These are phyloP conservation scores for Lumnitzera racemosa DNA, from an alignment of 345 rosid genomes.

Conservation along the genomic window DNA sequence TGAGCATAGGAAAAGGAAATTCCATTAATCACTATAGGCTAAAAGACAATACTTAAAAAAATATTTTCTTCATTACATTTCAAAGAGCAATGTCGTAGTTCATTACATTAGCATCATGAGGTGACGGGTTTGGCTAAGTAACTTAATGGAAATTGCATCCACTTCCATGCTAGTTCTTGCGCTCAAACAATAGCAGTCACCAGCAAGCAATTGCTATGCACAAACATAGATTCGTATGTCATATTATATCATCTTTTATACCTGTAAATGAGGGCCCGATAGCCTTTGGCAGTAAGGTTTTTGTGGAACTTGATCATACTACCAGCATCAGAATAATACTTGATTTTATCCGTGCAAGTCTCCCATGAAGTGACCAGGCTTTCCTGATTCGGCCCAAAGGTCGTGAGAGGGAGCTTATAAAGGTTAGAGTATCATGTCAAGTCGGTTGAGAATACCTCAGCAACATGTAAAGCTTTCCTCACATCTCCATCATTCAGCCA, in stretches of 20 bases:
- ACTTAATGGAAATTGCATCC: background rate
- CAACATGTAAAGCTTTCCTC: conserved; percentile 69
- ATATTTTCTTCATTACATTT: background rate
- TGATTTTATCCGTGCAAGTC: conserved; percentile 36
- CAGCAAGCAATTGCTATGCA: background rate
- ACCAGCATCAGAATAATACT: conserved; percentile 39
- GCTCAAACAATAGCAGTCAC: background rate
- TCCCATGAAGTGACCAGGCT: conserved; percentile 41
- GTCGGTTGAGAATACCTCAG: conserved; percentile 27
- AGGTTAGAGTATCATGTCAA: background rate
- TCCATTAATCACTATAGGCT: background rate
- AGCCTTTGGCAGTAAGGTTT: conserved; percentile 68
- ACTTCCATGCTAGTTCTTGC: background rate
- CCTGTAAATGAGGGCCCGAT: conserved; percentile 82
- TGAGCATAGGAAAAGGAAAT: background rate
- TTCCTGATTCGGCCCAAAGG: conserved; percentile 19
- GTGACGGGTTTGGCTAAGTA: background rate
- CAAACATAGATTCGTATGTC: background rate
- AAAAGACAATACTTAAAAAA: background rate
- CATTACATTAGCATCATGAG: background rate
- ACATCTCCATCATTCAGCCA: conserved; percentile 71
- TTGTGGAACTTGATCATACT: conserved; percentile 82
- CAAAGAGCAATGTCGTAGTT: background rate
- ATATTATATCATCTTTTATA: conserved; percentile 3
- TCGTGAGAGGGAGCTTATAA: background rate